phyloP scores from a whole-genome alignment of 2,329 filamentous ascomycete species.

The Fusarium napiforme region DNA sequence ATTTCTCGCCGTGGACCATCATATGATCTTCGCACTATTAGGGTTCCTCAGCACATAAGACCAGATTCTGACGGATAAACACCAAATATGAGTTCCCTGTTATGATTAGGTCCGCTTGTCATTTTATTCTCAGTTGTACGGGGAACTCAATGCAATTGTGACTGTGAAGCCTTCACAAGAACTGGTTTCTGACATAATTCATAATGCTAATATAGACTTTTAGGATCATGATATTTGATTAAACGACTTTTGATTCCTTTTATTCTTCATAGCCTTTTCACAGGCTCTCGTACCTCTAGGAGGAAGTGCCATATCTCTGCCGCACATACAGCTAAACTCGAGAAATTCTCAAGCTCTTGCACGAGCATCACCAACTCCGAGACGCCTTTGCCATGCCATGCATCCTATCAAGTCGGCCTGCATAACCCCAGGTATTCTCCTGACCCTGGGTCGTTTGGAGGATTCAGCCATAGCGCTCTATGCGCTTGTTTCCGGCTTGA shows the following conservation, averaged over 20 bases:
- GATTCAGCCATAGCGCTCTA: conserved; percentile 8
- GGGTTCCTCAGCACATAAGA: not conserved
- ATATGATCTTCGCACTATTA: not conserved
- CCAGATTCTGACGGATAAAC: not conserved
- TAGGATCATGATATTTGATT: conserved; percentile 34
- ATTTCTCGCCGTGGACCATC: not conserved
- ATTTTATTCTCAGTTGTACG: not conserved
- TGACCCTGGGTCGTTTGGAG: conserved; percentile 35
- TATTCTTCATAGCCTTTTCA: conserved; percentile 42
- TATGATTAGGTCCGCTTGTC: not conserved
- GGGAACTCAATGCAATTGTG: not conserved
- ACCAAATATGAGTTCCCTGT: not conserved
- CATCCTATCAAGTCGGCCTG: conserved; percentile 49
- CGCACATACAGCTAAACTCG: conserved; percentile 45
- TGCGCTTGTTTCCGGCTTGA: conserved; percentile 15
- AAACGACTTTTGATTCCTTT: conserved; percentile 43
- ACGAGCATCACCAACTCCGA: conserved; percentile 55
- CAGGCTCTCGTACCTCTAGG: conserved; percentile 39
- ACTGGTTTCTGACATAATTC: not conserved
- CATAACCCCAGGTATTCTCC: conserved; percentile 45
- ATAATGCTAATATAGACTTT: not conserved
- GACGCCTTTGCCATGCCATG: conserved; percentile 57
- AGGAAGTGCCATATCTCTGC: conserved; percentile 43
- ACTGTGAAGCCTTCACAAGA: not conserved
- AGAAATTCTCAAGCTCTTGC: conserved; percentile 47